A percentile compares a stretch with the other conserved stretches of the same genome.
These are phyloP conservation scores for Paratrypanosoma confusum DNA, from an alignment of 208 protist genomes.

Conservation along the genomic window DNA sequence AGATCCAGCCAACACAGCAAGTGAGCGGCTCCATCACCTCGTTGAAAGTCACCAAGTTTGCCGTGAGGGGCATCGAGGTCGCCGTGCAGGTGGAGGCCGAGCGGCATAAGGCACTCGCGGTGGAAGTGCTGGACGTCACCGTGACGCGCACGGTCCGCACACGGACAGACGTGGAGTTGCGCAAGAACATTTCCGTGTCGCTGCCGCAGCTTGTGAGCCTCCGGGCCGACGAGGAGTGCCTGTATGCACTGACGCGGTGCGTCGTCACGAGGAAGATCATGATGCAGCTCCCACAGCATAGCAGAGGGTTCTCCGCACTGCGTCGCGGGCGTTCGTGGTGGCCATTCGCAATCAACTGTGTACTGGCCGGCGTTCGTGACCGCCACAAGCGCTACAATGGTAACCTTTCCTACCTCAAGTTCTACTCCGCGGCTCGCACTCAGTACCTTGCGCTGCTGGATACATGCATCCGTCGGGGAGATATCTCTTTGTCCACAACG, in stretches of 20 bases:
- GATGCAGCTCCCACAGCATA: slow-evolving; percentile 36
- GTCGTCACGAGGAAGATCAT: slow-evolving; percentile 29
- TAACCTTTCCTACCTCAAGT: slow-evolving; percentile 56
- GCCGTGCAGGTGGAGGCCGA: slow-evolving; percentile 4
- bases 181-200: slow-evolving; percentile 34
- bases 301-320: slow-evolving; percentile 32
- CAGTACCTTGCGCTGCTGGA: slow-evolving; percentile 64
- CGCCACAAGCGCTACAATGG: slow-evolving; percentile 57
- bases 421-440: slow-evolving; percentile 41
- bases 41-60: slow-evolving; percentile 28
- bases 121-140: slow-evolving; percentile 23
- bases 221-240: slow-evolving; percentile 26
- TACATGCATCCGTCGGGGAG: slow-evolving; percentile 36
- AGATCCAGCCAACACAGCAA: slow-evolving; percentile 29
- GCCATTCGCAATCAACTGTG: slow-evolving; percentile 36
- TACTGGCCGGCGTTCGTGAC: slow-evolving; percentile 41
- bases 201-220: slow-evolving; percentile 25
- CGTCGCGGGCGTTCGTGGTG: slow-evolving; percentile 33
- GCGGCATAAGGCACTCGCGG: slow-evolving; percentile 9
- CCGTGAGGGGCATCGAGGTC: slow-evolving; percentile 13
- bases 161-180: slow-evolving; percentile 17
- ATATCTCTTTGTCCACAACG: slow-evolving; percentile 23
- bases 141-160: slow-evolving; percentile 41
- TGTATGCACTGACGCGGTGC: slow-evolving; percentile 35
- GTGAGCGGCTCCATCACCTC: slow-evolving; percentile 5